Percentiles rank a stretch among this genome's conserved stretches.
Conservation (phyloP, 2,329 filamentous ascomycete genomes). For the Metarhizium robertsii region DNA sequence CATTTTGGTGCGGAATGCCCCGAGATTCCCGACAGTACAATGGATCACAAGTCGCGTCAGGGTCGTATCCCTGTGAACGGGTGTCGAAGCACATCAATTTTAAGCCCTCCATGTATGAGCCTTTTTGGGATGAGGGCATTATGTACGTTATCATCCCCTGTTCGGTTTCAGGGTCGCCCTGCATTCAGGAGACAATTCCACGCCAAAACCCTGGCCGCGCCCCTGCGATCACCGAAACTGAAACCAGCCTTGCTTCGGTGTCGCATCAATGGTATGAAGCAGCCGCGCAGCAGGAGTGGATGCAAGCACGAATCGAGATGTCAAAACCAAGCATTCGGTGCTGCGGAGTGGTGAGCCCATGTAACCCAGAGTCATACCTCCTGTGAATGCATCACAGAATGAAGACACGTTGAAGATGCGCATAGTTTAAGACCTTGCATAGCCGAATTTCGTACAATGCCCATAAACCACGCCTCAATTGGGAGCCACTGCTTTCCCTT, state of each 20-base stretch:
- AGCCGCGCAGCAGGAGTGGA: no score
- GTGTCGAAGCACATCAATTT: background rate
- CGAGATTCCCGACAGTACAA: background rate
- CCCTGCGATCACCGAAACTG: background rate
- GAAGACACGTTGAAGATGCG: background rate
- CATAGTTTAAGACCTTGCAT: background rate
- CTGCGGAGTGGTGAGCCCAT: background rate
- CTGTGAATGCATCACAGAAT: background rate
- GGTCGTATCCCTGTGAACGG: background rate
- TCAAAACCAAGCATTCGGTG: no score
- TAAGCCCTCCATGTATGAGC: background rate
- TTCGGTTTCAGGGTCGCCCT: background rate
- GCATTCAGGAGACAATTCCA: background rate
- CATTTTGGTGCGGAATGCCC: background rate
- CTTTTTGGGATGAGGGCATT: background rate
- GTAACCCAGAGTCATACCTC: background rate
- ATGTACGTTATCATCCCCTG: background rate
- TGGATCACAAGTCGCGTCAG: background rate
- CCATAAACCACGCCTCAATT: background rate
- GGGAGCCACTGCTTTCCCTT: background rate
- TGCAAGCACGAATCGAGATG: no score
- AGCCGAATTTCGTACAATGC: background rate
- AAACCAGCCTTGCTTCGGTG: background rate
- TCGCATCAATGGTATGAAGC: background rate
- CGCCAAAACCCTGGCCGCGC: background rate